These are phyloP conservation scores for Mycocentrospora acerina DNA, from an alignment of 2,329 filamentous ascomycete species.

Conservation along the genomic window DNA sequence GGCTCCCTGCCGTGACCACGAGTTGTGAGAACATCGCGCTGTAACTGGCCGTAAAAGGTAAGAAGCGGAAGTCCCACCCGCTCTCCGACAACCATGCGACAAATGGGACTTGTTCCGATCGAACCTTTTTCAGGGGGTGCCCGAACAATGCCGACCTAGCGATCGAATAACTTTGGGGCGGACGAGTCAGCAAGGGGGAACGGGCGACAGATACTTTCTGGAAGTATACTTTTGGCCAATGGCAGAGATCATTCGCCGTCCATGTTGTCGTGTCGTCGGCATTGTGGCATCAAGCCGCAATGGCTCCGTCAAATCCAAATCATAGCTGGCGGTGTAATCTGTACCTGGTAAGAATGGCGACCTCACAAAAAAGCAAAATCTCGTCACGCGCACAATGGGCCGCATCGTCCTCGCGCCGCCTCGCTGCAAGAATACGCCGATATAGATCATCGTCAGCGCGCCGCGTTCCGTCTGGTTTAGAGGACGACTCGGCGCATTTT, in stretches of 20 bases:
- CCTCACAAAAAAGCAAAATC: background rate
- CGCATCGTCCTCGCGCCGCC: conserved; percentile 17
- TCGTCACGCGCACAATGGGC: conserved; percentile 3
- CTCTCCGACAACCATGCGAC: conserved; percentile 9
- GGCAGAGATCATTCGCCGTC: conserved; percentile 10
- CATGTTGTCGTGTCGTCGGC: conserved; percentile 18
- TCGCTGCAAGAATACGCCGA: conserved; percentile 21
- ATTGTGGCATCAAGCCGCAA: conserved; percentile 29
- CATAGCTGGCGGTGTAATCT: conserved; percentile 37
- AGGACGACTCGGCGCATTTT: conserved; percentile 31
- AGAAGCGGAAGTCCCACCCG: too few relatives aligned
- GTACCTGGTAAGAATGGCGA: conserved; percentile 3
- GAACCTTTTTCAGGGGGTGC: conserved; percentile 26
- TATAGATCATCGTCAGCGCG: conserved; percentile 44
- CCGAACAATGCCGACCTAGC: conserved; percentile 11
- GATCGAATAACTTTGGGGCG: conserved; percentile 16
- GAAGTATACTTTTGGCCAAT: conserved; percentile 27
- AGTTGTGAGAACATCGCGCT: conserved; percentile 30
- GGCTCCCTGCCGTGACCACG: conserved; percentile 17
- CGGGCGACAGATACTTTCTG: conserved; percentile 27
- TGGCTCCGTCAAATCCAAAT: conserved; percentile 24
- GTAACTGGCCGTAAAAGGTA: conserved; percentile 16
- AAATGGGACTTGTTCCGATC: conserved; percentile 23
- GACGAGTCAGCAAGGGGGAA: conserved; percentile 29
- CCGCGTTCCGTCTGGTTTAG: conserved; percentile 58